phyloP scores from a whole-genome alignment of 345 rosid species.

The Euphorbia peplus region DNA sequence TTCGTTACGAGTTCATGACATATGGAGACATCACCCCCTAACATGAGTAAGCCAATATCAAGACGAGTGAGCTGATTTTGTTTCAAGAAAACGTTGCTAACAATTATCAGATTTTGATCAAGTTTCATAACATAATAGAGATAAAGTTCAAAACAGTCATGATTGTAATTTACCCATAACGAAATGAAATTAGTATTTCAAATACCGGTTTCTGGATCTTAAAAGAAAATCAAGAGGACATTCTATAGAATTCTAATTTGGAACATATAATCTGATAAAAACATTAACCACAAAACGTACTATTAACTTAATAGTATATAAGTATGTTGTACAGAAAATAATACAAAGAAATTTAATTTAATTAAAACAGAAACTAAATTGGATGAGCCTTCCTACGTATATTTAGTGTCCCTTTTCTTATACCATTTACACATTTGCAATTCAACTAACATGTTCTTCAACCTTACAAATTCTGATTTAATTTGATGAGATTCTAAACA shows the following conservation, averaged over 20 bases:
- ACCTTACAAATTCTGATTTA: conserved; percentile 16
- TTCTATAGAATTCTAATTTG: background rate
- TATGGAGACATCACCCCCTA: too few species aligned
- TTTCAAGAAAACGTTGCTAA: too few species aligned
- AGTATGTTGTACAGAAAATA: conserved; percentile 15
- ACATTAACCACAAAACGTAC: background rate
- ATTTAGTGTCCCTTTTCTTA: background rate
- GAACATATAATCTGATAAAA: background rate
- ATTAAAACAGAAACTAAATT: conserved; percentile 20
- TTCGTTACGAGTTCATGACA: too few species aligned
- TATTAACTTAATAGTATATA: background rate
- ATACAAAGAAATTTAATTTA: conserved; percentile 23
- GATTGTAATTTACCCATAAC: too few species aligned
- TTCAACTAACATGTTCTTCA: conserved; percentile 20
- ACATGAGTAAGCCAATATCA: too few species aligned
- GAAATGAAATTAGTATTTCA: too few species aligned
- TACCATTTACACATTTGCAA: conserved; percentile 22
- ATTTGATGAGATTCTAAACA: conserved; percentile 21
- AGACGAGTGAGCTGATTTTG: too few species aligned
- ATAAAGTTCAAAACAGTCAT: too few species aligned
- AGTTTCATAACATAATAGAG: too few species aligned
- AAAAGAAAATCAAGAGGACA: too few species aligned
- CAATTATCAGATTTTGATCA: too few species aligned
- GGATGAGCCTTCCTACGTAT: conserved; percentile 7
- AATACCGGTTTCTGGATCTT: too few species aligned